phyloP scores from a whole-genome alignment of 345 rosid genomes.

The Boechera stricta region DNA sequence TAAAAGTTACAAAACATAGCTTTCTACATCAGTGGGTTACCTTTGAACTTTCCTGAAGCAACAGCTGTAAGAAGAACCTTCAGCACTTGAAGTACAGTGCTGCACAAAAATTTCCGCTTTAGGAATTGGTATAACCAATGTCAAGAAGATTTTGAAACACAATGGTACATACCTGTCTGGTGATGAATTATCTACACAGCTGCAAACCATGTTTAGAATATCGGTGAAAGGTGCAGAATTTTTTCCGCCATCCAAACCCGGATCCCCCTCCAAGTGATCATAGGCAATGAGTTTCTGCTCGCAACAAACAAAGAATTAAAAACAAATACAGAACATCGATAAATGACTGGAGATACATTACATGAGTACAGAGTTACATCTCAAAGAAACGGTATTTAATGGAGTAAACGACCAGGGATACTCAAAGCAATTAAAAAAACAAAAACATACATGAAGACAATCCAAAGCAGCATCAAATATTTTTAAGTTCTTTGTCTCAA shows the following conservation, averaged over 20 bases:
- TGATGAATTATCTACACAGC: slow-evolving; percentile 90
- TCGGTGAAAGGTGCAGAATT: slow-evolving; percentile 83
- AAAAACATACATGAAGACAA: slow-evolving; percentile 87
- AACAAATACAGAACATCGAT: slow-evolving; percentile 28
- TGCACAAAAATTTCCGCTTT: slow-evolving; percentile 52
- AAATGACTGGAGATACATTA: slow-evolving; percentile 21
- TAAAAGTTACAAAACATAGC: slow-evolving; percentile 30
- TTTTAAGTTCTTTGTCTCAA: slow-evolving; percentile 89
- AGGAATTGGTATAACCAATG: slow-evolving; percentile 41
- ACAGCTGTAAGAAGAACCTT: slow-evolving; percentile 98
- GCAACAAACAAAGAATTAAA: slow-evolving; percentile 36
- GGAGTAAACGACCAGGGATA: slow-evolving; percentile 22
- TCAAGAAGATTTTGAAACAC: slow-evolving; percentile 29
- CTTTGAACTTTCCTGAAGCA: slow-evolving; percentile 92
- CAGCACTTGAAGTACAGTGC: slow-evolving; percentile 90
- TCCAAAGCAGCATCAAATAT: slow-evolving; percentile 94
- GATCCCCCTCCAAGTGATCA: slow-evolving; percentile 97
- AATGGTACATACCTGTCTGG: slow-evolving; percentile 75
- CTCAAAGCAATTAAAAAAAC: slow-evolving; percentile 22
- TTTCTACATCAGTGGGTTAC: slow-evolving; percentile 49
- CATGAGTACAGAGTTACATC: slow-evolving; percentile 17
- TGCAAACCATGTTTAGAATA: slow-evolving; percentile 85
- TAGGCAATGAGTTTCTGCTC: slow-evolving; percentile 93
- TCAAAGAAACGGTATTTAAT: neutral
- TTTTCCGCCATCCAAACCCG: slow-evolving; percentile 91